phyloP scores from a whole-genome alignment of 441 rosid species.

The Flueggea neowawraea region DNA sequence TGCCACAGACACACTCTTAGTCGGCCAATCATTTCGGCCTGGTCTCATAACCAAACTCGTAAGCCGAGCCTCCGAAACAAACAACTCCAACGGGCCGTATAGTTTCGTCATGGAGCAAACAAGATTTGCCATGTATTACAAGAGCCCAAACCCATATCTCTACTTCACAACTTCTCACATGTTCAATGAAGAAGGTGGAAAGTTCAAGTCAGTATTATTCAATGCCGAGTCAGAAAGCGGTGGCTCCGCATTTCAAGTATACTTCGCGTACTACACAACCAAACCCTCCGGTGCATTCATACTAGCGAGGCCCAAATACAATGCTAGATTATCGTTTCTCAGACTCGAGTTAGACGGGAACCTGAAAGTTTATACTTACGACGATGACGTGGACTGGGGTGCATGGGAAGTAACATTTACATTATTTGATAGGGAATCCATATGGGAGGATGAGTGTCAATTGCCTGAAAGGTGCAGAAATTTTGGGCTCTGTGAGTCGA shows the following conservation, averaged over 20 bases:
- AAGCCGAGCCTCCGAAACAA: conserved; percentile 20
- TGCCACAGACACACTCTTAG: conserved; percentile 37
- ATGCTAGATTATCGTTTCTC: conserved; percentile 21
- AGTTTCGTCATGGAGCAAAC: conserved; percentile 32
- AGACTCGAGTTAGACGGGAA: conserved; percentile 29
- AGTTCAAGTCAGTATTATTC: conserved; percentile 13
- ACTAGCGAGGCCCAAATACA: conserved; percentile 22
- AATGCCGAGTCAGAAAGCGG: conserved; percentile 1
- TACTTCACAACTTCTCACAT: conserved; percentile 16
- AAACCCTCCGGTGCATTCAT: too few species aligned
- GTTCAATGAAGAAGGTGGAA: not conserved
- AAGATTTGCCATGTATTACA: conserved; percentile 22
- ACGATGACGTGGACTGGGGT: conserved; percentile 13
- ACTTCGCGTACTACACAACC: too few species aligned
- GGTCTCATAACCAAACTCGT: conserved; percentile 18
- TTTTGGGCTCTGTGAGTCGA: conserved; percentile 50
- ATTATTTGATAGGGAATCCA: conserved; percentile 17
- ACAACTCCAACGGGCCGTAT: conserved; percentile 27
- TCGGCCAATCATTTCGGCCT: conserved; percentile 27
- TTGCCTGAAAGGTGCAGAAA: conserved; percentile 47
- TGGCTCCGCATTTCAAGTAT: too few species aligned
- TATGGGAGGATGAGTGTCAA: conserved; percentile 26
- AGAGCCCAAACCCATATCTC: conserved; percentile 14
- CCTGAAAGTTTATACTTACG: conserved; percentile 20
- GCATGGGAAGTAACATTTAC: conserved; percentile 26